These are phyloP conservation scores for Pichia sp. DNA, from an alignment of 1,139 yeast genomes.

Conservation along the genomic window DNA sequence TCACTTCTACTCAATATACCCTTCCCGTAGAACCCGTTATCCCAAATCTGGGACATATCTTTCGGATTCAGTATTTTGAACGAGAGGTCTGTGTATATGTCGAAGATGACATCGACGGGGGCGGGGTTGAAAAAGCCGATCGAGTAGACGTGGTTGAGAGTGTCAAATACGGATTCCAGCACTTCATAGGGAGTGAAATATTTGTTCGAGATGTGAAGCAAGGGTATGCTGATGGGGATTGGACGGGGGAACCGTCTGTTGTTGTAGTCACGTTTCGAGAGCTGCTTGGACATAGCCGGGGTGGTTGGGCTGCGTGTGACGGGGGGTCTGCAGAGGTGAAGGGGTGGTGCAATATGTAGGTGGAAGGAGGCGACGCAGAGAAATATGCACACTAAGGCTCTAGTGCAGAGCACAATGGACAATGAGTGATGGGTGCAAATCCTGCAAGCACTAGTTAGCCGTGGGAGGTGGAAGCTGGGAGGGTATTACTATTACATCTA, in stretches of 20 bases:
- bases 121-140: constrained; percentile 2
- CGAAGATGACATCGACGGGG: constrained; percentile 10
- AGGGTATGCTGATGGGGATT: constrained; percentile 11
- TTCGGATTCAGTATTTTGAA: constrained; percentile 46
- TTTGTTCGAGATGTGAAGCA: constrained; percentile 13
- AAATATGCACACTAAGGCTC: no score
- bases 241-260: constrained; percentile 15
- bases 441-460: no score
- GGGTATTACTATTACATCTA: no score
- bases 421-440: no score
- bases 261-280: constrained; percentile 10
- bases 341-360: no score
- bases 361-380: no score
- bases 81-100: constrained; percentile 10
- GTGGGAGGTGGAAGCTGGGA: no score
- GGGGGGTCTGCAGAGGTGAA: no score
- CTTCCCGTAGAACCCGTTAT: constrained; percentile 90
- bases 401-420: no score
- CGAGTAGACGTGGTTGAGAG: constrained; percentile 7
- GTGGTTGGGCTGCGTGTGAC: no score
- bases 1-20: constrained; percentile 88
- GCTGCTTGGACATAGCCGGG: constrained; percentile 8
- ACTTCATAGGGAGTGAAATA: constrained; percentile 16
- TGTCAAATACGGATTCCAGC: constrained; percentile 12
- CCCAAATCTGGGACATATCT: constrained; percentile 69